Base-by-base conservation (phyloP, 140 eudicot genomes). In the Bidens hawaiensis region DNA sequence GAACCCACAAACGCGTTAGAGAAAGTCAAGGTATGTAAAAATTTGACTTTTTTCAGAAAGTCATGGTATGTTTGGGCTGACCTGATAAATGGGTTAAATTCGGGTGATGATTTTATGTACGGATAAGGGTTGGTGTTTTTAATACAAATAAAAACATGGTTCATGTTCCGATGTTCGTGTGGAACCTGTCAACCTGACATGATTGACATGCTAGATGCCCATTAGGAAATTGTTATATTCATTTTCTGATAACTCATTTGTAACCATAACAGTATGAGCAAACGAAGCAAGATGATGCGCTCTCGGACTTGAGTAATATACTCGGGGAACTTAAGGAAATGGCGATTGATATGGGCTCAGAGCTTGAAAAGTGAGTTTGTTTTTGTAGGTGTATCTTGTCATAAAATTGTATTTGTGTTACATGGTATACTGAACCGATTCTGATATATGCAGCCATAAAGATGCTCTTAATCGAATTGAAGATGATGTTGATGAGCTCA, bases 331-430 rank as follows among this genome's bases (percentile, higher is more conserved):
- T 91, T 8, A 91, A 91, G 78, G 79, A 65, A 34, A 91, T 91
- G 96, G 98, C 98, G 5, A 60, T 82, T 0, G 98, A 91, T 79
- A 91, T 91, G 98, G 96, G 98, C 31, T 80, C 96, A 13, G 98
- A 91, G 71, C 82, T 91, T 54, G 96, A 87, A 45, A 80, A 86
- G 98, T 87, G 31, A 5, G 62, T 65, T 21, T 11, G 3, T 50
- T 50, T 50, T 50, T 10, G 1, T 4, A 50, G 30, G 31, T 50
- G 7, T 22, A 50, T 50, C 24, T n/a, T n/a, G 30, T 9, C 56
- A 11, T 50, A 23, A 50, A n/a, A 12, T 16, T 11, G 46, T 34
- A 21, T 55, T 64, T 28, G 6, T 23, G 8, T 64, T 31, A 41
- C 23, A 21, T 55, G 24, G 17, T 15, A 53, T 64, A 6, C 18